Conservation (phyloP, 2,329 filamentous ascomycete genomes). For the Beauveria australis region DNA sequence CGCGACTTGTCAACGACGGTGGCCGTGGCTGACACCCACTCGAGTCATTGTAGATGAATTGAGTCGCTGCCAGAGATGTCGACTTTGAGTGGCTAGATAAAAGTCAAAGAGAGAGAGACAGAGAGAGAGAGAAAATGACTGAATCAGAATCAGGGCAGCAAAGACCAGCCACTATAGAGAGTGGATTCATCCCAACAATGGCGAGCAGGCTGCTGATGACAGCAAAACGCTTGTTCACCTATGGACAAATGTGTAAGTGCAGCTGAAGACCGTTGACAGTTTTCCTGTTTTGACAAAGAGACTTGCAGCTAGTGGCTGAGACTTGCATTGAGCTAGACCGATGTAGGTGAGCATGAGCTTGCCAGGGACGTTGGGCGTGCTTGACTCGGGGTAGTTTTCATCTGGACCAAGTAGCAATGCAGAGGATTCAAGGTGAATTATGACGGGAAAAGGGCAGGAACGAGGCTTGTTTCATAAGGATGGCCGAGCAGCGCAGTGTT, state of each 20-base stretch:
- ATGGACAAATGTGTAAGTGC: background rate
- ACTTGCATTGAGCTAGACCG: constrained; percentile 1
- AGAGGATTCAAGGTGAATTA: background rate
- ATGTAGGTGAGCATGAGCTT: background rate
- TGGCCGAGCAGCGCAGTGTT: background rate
- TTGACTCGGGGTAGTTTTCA: background rate
- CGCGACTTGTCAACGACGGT: background rate
- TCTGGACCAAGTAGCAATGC: background rate
- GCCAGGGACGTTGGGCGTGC: background rate
- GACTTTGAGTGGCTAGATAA: background rate
- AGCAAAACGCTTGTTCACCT: background rate
- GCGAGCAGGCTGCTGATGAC: background rate
- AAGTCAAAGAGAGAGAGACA: background rate
- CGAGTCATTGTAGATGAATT: constrained; percentile 5
- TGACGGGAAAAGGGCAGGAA: background rate
- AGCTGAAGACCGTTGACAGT: constrained; percentile 4
- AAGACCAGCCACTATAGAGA: background rate
- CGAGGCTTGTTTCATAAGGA: background rate
- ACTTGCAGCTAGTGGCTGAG: constrained; percentile 5
- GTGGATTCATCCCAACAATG: constrained; percentile 6
- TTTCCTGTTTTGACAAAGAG: constrained; percentile 5
- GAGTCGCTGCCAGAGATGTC: background rate
- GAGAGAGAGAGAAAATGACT: background rate
- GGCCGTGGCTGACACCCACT: constrained; percentile 3
- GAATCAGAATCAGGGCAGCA: background rate